These are phyloP conservation scores for Tirmania nivea DNA, from an alignment of 495 filamentous ascomycete species.

Conservation along the genomic window DNA sequence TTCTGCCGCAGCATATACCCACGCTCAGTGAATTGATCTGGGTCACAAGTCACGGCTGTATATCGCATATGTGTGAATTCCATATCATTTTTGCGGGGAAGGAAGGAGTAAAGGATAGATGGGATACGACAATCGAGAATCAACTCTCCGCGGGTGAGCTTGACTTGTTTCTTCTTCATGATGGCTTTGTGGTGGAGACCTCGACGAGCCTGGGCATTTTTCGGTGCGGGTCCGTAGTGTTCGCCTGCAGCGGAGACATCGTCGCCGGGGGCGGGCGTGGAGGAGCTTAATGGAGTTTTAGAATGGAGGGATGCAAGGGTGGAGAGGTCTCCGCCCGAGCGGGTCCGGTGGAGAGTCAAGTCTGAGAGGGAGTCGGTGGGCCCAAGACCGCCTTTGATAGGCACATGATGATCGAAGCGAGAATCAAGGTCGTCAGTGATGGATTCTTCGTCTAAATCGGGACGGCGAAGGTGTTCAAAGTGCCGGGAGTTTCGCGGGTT, in stretches of 20 bases:
- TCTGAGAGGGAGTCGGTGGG: background rate
- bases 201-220: slow-evolving; percentile 60
- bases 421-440: background rate
- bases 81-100: slow-evolving; percentile 72
- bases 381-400: background rate
- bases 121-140: slow-evolving; percentile 98
- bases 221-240: slow-evolving; percentile 74
- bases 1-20: slow-evolving; percentile 96
- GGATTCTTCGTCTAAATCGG: too few species aligned
- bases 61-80: slow-evolving; percentile 99
- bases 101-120: slow-evolving; percentile 85
- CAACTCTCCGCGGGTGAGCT: slow-evolving; percentile 88
- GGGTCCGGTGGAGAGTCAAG: background rate
- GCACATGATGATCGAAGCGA: background rate
- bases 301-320: background rate
- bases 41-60: slow-evolving; percentile 96
- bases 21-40: slow-evolving; percentile 69
- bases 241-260: slow-evolving; percentile 19
- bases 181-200: slow-evolving; percentile 65
- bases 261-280: background rate
- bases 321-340: background rate
- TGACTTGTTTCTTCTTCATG: slow-evolving; percentile 83
- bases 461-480: too few species aligned
- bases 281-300: background rate
- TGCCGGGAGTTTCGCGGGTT: too few species aligned